Conservation (phyloP, 345 rosid species). For the Corchorus capsularis region DNA sequence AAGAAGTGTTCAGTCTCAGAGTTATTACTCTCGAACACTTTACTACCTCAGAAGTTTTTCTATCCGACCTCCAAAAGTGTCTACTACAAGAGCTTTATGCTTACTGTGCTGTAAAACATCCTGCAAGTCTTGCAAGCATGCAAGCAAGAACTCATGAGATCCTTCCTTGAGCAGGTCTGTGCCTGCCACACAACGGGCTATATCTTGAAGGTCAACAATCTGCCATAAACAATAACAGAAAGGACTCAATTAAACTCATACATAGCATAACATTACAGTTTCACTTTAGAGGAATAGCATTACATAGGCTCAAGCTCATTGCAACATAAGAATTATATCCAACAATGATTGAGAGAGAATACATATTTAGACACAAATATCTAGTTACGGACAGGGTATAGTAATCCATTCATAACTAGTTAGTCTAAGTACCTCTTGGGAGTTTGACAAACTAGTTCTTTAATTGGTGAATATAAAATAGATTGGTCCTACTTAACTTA, state of each 20-base stretch:
- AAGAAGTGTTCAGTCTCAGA: conserved; percentile 9
- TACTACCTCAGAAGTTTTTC: conserved; percentile 70
- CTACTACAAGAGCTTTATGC: conserved; percentile 79
- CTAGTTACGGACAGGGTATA: neutral
- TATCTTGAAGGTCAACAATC: conserved; percentile 86
- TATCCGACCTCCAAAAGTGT: conserved; percentile 77
- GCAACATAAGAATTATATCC: conserved; percentile 2
- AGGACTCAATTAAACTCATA: neutral
- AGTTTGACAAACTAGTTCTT: neutral
- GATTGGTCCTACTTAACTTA: neutral
- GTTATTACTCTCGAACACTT: conserved; percentile 16
- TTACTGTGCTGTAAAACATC: conserved; percentile 65
- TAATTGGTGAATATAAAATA: conserved; percentile 1
- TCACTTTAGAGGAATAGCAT: neutral
- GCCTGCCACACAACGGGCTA: conserved; percentile 76
- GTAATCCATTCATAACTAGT: neutral
- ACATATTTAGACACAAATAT: neutral
- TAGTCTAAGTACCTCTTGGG: no score
- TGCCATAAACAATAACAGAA: conserved; percentile 29
- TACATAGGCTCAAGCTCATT: neutral
- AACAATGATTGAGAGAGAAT: neutral
- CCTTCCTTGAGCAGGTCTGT: conserved; percentile 63
- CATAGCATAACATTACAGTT: neutral
- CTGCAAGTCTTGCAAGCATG: conserved; percentile 82
- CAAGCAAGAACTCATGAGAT: conserved; percentile 61